Base-by-base conservation (phyloP, 2,329 filamentous ascomycete species). In the Lachnum nothofagi region DNA sequence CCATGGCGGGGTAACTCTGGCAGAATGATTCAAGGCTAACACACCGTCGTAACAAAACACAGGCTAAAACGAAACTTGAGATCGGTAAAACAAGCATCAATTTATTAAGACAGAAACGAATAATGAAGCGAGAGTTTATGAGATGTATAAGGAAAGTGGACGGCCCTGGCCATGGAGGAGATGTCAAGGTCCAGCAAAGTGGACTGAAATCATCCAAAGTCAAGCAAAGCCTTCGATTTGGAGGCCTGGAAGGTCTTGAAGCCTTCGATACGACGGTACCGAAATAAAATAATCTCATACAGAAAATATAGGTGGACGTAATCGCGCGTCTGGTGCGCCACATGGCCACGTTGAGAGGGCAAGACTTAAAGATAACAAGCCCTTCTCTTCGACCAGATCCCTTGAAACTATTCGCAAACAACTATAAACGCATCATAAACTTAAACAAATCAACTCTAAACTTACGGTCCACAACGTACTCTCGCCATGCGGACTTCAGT, bases 401-500 rank as follows among this genome's bases (percentile, higher is more conserved):
- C 20, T 46, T 16, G 24, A 41, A 41, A 27, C 25, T 27, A 12
- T 12, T 27, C 12, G 25, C 31, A 10, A 25, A 9, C 19, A 33
- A 25, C 14, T 17, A 9, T 25, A 10, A 4, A 22, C 25, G 10
- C 27, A 22, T 44, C 37, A 12, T 14, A 10, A 16, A 35, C 16
- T 17, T 16, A 22, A 8, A 10, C 27, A 34, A 44, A 7, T 20
- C 16, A 23, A 4, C 4, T 16, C 23, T 19, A n/a, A n/a, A n/a
- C n/a, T n/a, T n/a, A n/a, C n/a, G n/a, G n/a, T n/a, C n/a, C n/a
- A n/a, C n/a, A n/a, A n/a, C n/a, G n/a, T n/a, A n/a, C n/a, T 34
- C 44, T 24, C 40, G n/a, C 14, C 6, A 48, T 50, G 50, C 49
- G 42, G 19, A 31, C 47, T 29, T 31, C 34, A 25, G 23, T 46